Percentiles rank a stretch among this genome's conserved stretches.
phyloP scores from a whole-genome alignment of 2,329 filamentous ascomycete species.

The Sporothrix pallida region DNA sequence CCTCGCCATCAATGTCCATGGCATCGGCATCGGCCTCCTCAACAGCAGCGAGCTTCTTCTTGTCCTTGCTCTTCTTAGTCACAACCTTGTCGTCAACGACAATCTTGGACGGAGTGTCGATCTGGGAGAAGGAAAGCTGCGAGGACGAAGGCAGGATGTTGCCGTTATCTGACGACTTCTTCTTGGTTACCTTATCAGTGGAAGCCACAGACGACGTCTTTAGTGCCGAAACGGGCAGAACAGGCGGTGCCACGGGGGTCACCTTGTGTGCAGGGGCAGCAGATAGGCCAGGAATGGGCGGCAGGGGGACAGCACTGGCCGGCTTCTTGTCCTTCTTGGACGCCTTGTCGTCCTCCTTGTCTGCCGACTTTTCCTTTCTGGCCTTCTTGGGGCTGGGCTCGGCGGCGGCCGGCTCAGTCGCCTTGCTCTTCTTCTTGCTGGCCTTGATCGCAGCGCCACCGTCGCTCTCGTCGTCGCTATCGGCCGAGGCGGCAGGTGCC shows the following conservation, averaged over 20 bases:
- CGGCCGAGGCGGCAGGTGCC: not conserved
- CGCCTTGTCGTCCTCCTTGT: constrained; percentile 23
- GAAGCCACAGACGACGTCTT: not conserved
- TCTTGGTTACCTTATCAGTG: constrained; percentile 1
- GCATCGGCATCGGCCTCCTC: not conserved
- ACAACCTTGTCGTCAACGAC: constrained; percentile 13
- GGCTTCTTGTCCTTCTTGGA: constrained; percentile 22
- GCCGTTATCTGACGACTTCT: not conserved
- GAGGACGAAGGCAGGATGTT: constrained; percentile 29
- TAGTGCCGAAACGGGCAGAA: constrained; percentile 27
- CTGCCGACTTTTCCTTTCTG: constrained; percentile 37
- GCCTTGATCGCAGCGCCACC: constrained; percentile 42
- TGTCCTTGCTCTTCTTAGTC: constrained; percentile 32
- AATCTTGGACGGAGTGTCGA: constrained; percentile 36
- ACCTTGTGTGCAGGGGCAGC: constrained; percentile 34
- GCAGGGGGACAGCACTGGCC: constrained; percentile 29
- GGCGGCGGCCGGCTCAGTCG: not conserved
- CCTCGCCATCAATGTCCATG: not conserved
- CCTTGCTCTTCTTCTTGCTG: constrained; percentile 41
- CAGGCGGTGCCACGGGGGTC: constrained; percentile 41
- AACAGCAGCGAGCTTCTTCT: constrained; percentile 30
- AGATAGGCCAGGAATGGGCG: constrained; percentile 11
- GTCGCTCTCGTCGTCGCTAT: constrained; percentile 7
- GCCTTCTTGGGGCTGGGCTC: constrained; percentile 29
- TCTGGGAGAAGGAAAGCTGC: constrained; percentile 31